Percentiles rank a stretch among this genome's conserved stretches.
These are phyloP conservation scores for Triticum dicoccoides DNA, from an alignment of 176 grass and related monocot species.

Conservation along the genomic window DNA sequence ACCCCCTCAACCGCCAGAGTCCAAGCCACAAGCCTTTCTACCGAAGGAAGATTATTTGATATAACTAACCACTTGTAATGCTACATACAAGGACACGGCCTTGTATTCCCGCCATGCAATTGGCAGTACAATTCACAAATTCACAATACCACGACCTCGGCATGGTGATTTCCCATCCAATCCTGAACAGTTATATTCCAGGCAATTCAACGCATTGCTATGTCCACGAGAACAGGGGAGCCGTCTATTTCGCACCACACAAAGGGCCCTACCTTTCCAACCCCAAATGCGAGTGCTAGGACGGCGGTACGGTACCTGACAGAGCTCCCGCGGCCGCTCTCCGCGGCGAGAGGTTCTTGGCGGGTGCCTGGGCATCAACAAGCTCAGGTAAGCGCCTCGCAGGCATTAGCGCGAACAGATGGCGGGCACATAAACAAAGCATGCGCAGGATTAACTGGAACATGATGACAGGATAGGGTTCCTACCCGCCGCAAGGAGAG, in stretches of 20 bases:
- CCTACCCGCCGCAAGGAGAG: constrained; percentile 17
- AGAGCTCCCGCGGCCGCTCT: constrained; percentile 4
- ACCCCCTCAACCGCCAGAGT: too few species aligned
- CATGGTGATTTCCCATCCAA: background rate
- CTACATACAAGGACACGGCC: background rate
- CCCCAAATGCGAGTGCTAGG: background rate
- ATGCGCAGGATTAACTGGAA: background rate
- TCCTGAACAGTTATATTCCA: background rate
- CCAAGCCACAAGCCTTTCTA: background rate
- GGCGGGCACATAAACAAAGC: background rate
- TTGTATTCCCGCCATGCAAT: background rate
- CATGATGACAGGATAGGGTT: background rate
- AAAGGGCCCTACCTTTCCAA: background rate
- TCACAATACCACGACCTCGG: background rate
- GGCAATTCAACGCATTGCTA: background rate
- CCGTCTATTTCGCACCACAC: background rate
- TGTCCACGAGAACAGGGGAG: background rate
- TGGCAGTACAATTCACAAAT: background rate
- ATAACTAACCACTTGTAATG: constrained; percentile 13
- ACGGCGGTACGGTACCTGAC: constrained; percentile 8
- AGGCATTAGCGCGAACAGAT: constrained; percentile 17
- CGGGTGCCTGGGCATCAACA: constrained; percentile 21
- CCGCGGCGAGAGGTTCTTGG: background rate
- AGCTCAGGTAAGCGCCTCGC: background rate
- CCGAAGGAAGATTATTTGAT: background rate